Percentiles rank a stretch among this genome's conserved stretches.
These are phyloP conservation scores for Boletus sp. DNA, from an alignment of 768 basidiomycete species.

Conservation along the genomic window DNA sequence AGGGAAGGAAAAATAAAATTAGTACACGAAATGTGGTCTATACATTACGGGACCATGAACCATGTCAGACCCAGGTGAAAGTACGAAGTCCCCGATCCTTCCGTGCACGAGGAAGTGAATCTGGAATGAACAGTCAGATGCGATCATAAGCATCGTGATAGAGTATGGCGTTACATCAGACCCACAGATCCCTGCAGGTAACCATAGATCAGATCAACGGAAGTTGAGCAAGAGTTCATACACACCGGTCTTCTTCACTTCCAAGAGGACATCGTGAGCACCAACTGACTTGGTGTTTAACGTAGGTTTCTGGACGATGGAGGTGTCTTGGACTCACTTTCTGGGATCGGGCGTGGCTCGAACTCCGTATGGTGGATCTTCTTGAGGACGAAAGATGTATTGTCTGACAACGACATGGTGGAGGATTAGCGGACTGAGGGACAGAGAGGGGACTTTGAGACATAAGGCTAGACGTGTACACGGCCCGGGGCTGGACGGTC, in stretches of 20 bases:
- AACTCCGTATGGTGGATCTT: conserved; percentile 64
- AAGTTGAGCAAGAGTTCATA: conserved; percentile 3
- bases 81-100: conserved; percentile 75
- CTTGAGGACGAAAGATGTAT: conserved; percentile 75
- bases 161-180: conserved; percentile 59
- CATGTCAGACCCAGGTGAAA: conserved; percentile 66
- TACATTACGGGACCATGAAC: conserved; percentile 34
- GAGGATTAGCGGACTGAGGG: neutral
- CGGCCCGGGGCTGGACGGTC: conserved; percentile 2
- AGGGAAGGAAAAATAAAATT: neutral
- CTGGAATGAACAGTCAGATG: conserved; percentile 33
- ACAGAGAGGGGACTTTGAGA: neutral
- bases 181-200: conserved; percentile 74
- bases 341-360: conserved; percentile 73
- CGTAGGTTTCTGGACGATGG: neutral
- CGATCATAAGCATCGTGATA: neutral
- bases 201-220: conserved; percentile 8
- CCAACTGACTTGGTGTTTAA: conserved; percentile 42
- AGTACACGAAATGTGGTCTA: neutral
- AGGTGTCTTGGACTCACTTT: conserved; percentile 41
- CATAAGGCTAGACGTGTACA: neutral
- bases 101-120: conserved; percentile 80
- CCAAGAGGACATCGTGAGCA: conserved; percentile 76
- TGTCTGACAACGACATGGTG: conserved; percentile 55
- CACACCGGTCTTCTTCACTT: conserved; percentile 88